A percentile compares a stretch with the other conserved stretches of the same genome.
Evolutionary conservation across 2,329 filamentous ascomycete genomes (phyloP).

Genomic region (Paraconiothyrium brasiliense): DNA sequence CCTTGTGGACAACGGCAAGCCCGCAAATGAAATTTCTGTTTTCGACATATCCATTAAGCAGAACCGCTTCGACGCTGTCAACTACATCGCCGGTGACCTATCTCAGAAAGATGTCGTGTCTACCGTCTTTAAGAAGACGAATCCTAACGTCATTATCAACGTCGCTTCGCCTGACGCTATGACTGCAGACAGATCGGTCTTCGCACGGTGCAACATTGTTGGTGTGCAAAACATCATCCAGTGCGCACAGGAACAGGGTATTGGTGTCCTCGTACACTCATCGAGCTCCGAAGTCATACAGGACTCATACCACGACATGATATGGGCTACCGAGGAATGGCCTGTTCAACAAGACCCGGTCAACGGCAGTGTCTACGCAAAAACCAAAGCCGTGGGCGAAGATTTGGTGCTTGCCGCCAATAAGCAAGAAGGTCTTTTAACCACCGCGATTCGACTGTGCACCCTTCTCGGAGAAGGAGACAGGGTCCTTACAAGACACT

Average conservation of each 20-base stretch:
- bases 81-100: conserved; percentile 21
- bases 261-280: conserved; percentile 29
- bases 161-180: conserved; percentile 22
- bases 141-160: conserved; percentile 23
- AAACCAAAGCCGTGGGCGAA: conserved; percentile 31
- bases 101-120: conserved; percentile 10
- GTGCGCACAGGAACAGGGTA: conserved; percentile 18
- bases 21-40: conserved; percentile 14
- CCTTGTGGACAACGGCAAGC: conserved; percentile 21
- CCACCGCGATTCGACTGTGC: conserved; percentile 17
- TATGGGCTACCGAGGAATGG: conserved; percentile 23
- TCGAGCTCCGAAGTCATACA: conserved; percentile 32
- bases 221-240: conserved; percentile 24
- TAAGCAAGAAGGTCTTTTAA: conserved; percentile 23
- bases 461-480: conserved; percentile 28
- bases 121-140: conserved; percentile 12
- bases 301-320: conserved; percentile 22
- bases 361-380: conserved; percentile 16
- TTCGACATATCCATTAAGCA: conserved; percentile 23
- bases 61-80: conserved; percentile 19
- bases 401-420: conserved; percentile 28
- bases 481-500: conserved; percentile 12
- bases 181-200: conserved; percentile 9
- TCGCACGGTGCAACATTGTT: conserved; percentile 20
- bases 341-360: conserved; percentile 15